Percentiles rank a stretch among this genome's conserved stretches.
Conservation (phyloP, 371 early-diverging fungal genomes). For the Mucor racemosus region DNA sequence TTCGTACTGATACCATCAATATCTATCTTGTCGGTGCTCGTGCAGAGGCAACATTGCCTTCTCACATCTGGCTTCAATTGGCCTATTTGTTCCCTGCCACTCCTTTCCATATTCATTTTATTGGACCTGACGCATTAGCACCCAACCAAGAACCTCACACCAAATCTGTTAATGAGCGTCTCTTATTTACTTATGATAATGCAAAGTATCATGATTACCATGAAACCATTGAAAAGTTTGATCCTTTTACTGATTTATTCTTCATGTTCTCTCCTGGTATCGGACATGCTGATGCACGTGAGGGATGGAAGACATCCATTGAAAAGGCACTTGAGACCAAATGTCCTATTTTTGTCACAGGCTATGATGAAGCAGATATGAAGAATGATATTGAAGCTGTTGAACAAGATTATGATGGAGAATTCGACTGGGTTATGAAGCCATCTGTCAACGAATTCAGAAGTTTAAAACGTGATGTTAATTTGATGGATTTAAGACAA, state of each 20-base stretch:
- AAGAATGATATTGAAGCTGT: constrained; percentile 64
- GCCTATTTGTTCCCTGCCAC: constrained; percentile 79
- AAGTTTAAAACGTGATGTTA: constrained; percentile 78
- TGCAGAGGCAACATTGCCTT: constrained; percentile 80
- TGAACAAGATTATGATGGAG: constrained; percentile 61
- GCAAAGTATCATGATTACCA: constrained; percentile 55
- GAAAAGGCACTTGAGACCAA: constrained; percentile 77
- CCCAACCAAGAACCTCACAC: constrained; percentile 54
- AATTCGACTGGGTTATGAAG: constrained; percentile 79
- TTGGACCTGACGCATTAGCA: constrained; percentile 82
- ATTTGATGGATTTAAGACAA: constrained; percentile 74
- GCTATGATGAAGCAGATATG: constrained; percentile 77
- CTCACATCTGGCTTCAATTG: constrained; percentile 79
- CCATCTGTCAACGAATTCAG: constrained; percentile 75
- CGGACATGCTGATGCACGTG: constrained; percentile 66
- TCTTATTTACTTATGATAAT: constrained; percentile 58
- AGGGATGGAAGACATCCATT: constrained; percentile 77
- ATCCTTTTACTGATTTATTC: constrained; percentile 82
- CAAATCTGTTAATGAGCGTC: constrained; percentile 46
- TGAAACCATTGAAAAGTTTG: constrained; percentile 62
- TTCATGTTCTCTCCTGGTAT: constrained; percentile 86
- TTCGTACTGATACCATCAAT: constrained; percentile 66
- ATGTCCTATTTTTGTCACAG: constrained; percentile 82
- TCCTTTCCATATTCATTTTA: constrained; percentile 80
- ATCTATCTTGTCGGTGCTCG: constrained; percentile 80